Conservation (phyloP, 2,329 filamentous ascomycete genomes). For the Colletotrichum lentis region DNA sequence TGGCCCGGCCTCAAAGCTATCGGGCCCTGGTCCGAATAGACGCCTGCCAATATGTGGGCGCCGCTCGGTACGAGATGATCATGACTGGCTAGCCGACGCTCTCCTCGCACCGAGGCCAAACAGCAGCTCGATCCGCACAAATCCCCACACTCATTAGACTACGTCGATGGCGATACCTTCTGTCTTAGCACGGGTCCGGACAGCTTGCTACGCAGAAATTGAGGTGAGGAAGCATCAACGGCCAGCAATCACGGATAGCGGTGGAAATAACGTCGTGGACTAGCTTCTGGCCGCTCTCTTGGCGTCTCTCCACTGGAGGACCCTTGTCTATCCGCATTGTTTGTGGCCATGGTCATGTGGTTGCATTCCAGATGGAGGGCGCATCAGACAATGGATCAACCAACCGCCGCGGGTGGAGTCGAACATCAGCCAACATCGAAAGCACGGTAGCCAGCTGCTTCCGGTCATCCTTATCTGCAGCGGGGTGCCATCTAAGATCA, state of each 20-base stretch:
- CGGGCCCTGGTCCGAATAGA: conserved; percentile 1
- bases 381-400: not conserved
- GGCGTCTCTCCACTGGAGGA: conserved; percentile 20
- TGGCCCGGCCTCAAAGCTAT: not conserved
- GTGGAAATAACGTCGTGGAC: conserved; percentile 27
- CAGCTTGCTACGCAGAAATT: not conserved
- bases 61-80: not conserved
- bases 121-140: not conserved
- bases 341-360: conserved; percentile 11
- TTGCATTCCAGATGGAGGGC: not conserved
- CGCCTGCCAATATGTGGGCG: conserved; percentile 1
- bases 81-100: not conserved
- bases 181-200: not conserved
- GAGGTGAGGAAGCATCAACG: not conserved
- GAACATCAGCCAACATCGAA: conserved; percentile 3
- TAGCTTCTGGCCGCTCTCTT: conserved; percentile 16
- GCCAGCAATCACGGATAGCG: not conserved
- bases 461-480: not conserved
- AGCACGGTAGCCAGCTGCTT: not conserved
- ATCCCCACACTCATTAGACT: not conserved
- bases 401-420: not conserved
- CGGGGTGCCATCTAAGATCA: not conserved
- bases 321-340: conserved; percentile 16
- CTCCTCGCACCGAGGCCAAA: not conserved
- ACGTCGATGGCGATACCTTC: not conserved